Percentiles rank a stretch among this genome's conserved stretches.
phyloP scores from a whole-genome alignment of 2,329 filamentous ascomycete species.

The Didymosphaeria variabile region DNA sequence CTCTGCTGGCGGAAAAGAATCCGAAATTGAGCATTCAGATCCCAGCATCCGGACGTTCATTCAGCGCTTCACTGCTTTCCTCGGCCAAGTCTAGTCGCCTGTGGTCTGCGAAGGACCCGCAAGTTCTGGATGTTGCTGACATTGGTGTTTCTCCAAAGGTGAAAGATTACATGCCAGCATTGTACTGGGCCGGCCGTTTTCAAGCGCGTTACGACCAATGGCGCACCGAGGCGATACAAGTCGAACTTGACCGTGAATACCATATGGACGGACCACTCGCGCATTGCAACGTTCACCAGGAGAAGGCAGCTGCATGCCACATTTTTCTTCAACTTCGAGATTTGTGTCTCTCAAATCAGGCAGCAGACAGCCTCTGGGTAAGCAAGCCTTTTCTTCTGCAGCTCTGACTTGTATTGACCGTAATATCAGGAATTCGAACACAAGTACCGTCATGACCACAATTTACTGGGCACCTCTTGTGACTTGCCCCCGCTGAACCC shows the following conservation, averaged over 20 bases:
- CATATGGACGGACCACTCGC: conserved; percentile 26
- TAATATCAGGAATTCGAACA: conserved; percentile 42
- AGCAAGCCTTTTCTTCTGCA: not conserved
- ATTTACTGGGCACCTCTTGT: conserved; percentile 30
- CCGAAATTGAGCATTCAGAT: not conserved
- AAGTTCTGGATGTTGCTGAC: conserved; percentile 31
- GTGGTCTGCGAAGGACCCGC: conserved; percentile 5
- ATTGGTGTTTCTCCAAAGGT: conserved; percentile 32
- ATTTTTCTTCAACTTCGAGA: conserved; percentile 45
- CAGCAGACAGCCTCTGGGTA: conserved; percentile 47
- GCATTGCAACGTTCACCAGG: conserved; percentile 35
- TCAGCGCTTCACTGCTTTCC: conserved; percentile 3
- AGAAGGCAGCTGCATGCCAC: conserved; percentile 36
- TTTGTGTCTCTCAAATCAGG: conserved; percentile 38
- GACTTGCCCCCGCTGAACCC: conserved; percentile 27
- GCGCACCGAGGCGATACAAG: conserved; percentile 43
- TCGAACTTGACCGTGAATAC: conserved; percentile 25
- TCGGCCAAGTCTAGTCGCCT: conserved; percentile 2
- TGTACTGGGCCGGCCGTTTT: conserved; percentile 49
- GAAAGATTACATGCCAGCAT: conserved; percentile 43
- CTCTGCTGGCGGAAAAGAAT: not conserved
- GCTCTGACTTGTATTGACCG: conserved; percentile 10
- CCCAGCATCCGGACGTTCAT: not conserved
- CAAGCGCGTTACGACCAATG: conserved; percentile 45
- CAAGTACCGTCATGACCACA: conserved; percentile 42